Base-by-base conservation (phyloP, 2,329 filamentous ascomycete species). In the Penicillium corylophilum region DNA sequence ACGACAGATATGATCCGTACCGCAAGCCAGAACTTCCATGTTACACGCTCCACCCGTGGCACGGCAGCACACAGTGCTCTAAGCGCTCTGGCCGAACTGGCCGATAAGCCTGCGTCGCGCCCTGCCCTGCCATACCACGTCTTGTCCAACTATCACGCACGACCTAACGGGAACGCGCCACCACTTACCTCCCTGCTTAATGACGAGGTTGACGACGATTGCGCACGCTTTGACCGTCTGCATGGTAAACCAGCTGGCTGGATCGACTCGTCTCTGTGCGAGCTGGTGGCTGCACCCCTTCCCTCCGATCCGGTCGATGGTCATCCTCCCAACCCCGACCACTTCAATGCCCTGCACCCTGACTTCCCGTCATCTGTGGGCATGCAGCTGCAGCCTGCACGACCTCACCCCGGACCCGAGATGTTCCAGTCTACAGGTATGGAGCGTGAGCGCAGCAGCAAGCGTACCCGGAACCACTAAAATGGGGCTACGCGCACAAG, bases 1-100 rank as follows among this genome's bases (percentile, higher is more conserved):
- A 54, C 48, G 18, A 69, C 80, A 1, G 82, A 83, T 48, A 86
- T 86, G 83, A 79, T 82, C 45, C 80, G 84, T 35, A 82, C 81
- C 12, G 75, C 81, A 18, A 82, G 79, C 48, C 80, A 81, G 50
- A 83, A 81, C 39, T 73, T 71, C 60, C 77, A 79, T 72, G 82
- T 69, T 70, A 86, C 75, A 64, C 81, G 68, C 38, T 82, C 74
- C 5, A 79, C 76, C 7, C 74, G 77, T 40, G 79, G 74, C 5
- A 78, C 78, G 48, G 78, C 78, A 48, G 59, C 59, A 12, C 72
- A 81, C 67, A 73, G 79, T 56, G 74, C 77, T 5, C 74, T 81
- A 48, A 81, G 78, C 45, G 77, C 81, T 6, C 74, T 86, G 36
- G 79, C 78, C 12, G 80, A 84, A 54, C 73, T 84, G 18, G 79